Evolutionary conservation across 352 stramenopile species (phyloP).

Genomic region (Pythium angustatum): DNA sequence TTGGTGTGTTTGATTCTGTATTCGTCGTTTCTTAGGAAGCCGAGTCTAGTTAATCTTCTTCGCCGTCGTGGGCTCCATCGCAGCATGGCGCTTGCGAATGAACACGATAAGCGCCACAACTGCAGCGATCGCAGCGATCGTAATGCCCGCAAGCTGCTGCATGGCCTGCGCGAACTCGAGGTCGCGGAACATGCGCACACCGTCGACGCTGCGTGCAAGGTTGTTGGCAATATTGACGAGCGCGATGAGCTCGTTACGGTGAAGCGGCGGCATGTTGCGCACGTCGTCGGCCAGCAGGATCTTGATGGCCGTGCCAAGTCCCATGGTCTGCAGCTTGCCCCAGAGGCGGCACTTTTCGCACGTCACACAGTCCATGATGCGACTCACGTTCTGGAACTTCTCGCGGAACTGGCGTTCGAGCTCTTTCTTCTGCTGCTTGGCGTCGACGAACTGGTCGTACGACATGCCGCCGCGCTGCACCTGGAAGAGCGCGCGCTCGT

Average conservation of each 20-base stretch:
- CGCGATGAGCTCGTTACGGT: slow-evolving; percentile 97
- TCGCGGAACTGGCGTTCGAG: slow-evolving; percentile 74
- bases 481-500: slow-evolving; percentile 89
- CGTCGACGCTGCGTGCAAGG: slow-evolving; percentile 75
- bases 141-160: slow-evolving; percentile 60
- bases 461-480: slow-evolving; percentile 55
- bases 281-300: slow-evolving; percentile 93
- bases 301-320: slow-evolving; percentile 96
- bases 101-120: slow-evolving; percentile 51
- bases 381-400: slow-evolving; percentile 98
- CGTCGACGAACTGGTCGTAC: slow-evolving; percentile 56
- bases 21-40: not conserved
- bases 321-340: slow-evolving; percentile 97
- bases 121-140: slow-evolving; percentile 38
- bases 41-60: slow-evolving; percentile 30
- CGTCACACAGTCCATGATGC: slow-evolving; percentile 98
- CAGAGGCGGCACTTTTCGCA: slow-evolving; percentile 99
- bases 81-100: slow-evolving; percentile 45
- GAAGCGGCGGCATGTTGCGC: slow-evolving; percentile 69
- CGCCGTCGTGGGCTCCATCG: slow-evolving; percentile 21
- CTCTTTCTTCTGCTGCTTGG: slow-evolving; percentile 60
- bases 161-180: slow-evolving; percentile 70
- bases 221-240: slow-evolving; percentile 96
- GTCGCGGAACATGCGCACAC: slow-evolving; percentile 75
- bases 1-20: not conserved